Percentiles rank a stretch among this genome's conserved stretches.
These are phyloP conservation scores for Penicillium ochrochloron DNA, from an alignment of 495 filamentous ascomycete species.

Conservation along the genomic window DNA sequence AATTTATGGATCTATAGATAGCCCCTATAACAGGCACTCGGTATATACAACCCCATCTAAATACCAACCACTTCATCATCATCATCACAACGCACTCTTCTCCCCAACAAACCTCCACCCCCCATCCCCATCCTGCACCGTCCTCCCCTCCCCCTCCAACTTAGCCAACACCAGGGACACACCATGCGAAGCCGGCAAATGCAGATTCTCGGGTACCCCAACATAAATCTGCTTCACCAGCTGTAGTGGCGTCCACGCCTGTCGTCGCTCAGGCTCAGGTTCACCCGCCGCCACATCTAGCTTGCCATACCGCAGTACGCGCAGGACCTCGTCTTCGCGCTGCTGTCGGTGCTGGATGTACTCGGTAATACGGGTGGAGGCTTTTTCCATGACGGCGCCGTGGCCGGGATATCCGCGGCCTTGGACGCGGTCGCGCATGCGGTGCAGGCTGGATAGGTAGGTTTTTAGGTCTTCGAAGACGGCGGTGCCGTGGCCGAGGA, in stretches of 20 bases:
- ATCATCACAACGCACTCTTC: conserved; percentile 37
- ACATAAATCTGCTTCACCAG: conserved; percentile 85
- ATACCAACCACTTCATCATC: neutral
- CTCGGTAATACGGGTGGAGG: conserved; percentile 66
- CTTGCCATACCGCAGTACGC: conserved; percentile 57
- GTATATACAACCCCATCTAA: neutral
- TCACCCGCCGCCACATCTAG: conserved; percentile 41
- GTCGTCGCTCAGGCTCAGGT: conserved; percentile 34
- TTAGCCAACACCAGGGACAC: conserved; percentile 71
- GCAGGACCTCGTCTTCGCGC: conserved; percentile 81
- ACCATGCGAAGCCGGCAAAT: conserved; percentile 71
- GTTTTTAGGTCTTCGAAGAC: conserved; percentile 82
- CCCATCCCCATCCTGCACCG: conserved; percentile 52
- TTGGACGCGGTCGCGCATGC: conserved; percentile 66
- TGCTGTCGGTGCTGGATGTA: conserved; percentile 81
- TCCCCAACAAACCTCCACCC: conserved; percentile 55
- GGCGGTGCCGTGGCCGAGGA: conserved; percentile 90
- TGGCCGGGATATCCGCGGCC: conserved; percentile 90
- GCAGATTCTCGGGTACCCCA: conserved; percentile 75
- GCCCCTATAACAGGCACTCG: neutral
- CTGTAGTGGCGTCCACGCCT: conserved; percentile 70
- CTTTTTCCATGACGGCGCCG: conserved; percentile 73
- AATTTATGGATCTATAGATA: neutral
- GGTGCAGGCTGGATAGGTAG: conserved; percentile 74
- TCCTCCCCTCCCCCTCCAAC: conserved; percentile 68